Evolutionary conservation across 2,329 filamentous ascomycete genomes (phyloP).

Genomic region (Alternaria consortialis): DNA sequence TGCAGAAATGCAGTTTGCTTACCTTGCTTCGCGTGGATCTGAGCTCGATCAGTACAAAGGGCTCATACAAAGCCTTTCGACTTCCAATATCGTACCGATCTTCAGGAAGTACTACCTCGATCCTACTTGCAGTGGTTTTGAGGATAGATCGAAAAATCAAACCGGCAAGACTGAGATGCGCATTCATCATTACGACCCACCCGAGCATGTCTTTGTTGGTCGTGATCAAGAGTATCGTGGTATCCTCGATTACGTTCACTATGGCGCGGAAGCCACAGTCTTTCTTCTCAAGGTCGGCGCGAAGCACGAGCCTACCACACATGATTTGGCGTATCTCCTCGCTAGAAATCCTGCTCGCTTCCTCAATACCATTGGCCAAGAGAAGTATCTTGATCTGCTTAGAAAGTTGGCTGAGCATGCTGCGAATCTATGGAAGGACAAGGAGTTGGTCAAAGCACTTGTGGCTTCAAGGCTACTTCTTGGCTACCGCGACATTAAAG

Average conservation of each 20-base stretch:
- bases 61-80: conserved; percentile 37
- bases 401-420: conserved; percentile 81
- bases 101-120: conserved; percentile 48
- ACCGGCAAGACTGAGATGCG: conserved; percentile 49
- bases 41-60: conserved; percentile 67
- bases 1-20: conserved; percentile 79
- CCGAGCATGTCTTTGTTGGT: conserved; percentile 82
- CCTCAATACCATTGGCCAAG: conserved; percentile 79
- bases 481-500: conserved; percentile 77
- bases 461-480: conserved; percentile 79
- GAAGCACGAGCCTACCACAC: conserved; percentile 87
- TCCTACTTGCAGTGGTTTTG: conserved; percentile 41
- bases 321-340: conserved; percentile 84
- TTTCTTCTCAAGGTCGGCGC: conserved; percentile 90
- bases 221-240: conserved; percentile 76
- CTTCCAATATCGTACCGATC: conserved; percentile 51
- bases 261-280: conserved; percentile 84
- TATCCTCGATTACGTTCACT: conserved; percentile 97
- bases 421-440: conserved; percentile 76
- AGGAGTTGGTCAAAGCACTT: conserved; percentile 78
- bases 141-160: conserved; percentile 44
- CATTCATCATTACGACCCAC: conserved; percentile 66
- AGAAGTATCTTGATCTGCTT: conserved; percentile 87
- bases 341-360: conserved; percentile 84
- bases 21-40: conserved; percentile 78